Percentiles rank a stretch among this genome's conserved stretches.
Conservation (phyloP, 2,329 filamentous ascomycete genomes). For the Cladosporium oxysporum region DNA sequence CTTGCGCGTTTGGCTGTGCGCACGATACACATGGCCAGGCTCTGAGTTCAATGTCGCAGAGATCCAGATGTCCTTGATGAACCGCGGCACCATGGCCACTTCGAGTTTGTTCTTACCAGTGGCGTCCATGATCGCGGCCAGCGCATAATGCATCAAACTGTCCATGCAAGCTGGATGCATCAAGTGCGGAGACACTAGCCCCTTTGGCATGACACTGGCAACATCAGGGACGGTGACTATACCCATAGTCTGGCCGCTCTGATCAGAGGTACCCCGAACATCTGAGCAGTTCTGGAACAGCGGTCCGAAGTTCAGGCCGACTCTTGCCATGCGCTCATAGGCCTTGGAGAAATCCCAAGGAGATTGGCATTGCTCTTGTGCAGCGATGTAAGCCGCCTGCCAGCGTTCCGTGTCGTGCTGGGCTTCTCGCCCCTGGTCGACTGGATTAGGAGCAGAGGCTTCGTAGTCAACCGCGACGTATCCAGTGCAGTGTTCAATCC, state of each 20-base stretch:
- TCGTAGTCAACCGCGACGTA: neutral
- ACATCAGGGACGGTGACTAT: conserved; percentile 15
- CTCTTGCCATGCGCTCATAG: conserved; percentile 21
- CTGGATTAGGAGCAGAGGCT: neutral
- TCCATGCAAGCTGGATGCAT: conserved; percentile 21
- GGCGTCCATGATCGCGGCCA: conserved; percentile 19
- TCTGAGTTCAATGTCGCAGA: neutral
- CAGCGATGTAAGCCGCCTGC: neutral
- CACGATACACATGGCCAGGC: conserved; percentile 14
- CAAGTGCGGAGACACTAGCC: conserved; percentile 4
- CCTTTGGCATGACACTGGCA: conserved; percentile 18
- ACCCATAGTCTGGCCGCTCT: conserved; percentile 14
- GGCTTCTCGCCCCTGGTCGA: neutral
- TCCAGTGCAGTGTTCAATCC: conserved; percentile 8
- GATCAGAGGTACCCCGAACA: neutral
- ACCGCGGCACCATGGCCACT: conserved; percentile 9
- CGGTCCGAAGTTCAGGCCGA: conserved; percentile 23
- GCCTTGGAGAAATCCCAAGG: neutral
- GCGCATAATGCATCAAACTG: conserved; percentile 19
- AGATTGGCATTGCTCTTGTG: neutral
- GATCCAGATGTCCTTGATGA: conserved; percentile 8
- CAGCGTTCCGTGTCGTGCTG: neutral
- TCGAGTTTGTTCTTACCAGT: conserved; percentile 6
- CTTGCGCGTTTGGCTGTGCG: conserved; percentile 1
- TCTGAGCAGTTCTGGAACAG: conserved; percentile 23